Evolutionary conservation across 768 basidiomycete genomes (phyloP).

Genomic region (Boletus fagicola): DNA sequence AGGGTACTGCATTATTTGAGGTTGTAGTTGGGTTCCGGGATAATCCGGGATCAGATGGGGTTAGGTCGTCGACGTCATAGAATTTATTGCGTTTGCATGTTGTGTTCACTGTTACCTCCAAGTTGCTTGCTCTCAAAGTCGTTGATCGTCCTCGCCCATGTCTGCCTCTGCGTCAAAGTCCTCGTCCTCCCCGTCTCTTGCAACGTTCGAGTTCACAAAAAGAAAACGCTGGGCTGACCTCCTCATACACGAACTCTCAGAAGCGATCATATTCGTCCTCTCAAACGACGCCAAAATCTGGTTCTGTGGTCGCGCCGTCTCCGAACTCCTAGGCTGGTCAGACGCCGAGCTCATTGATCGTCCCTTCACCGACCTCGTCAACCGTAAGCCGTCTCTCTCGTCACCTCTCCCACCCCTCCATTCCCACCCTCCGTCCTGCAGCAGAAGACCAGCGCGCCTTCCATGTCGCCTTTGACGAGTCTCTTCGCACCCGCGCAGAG

Average conservation of each 20-base stretch:
- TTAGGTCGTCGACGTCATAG: conserved; percentile 28
- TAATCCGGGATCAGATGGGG: conserved; percentile 10
- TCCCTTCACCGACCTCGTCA: conserved; percentile 62
- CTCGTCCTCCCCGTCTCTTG: background rate
- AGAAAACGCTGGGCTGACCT: conserved; percentile 86
- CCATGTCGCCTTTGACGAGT: conserved; percentile 49
- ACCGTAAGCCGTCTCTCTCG: conserved; percentile 42
- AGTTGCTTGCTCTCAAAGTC: background rate
- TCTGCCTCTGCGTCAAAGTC: conserved; percentile 16
- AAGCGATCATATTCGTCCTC: conserved; percentile 66
- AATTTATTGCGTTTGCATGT: background rate
- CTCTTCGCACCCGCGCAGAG: conserved; percentile 48
- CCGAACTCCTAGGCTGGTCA: conserved; percentile 75
- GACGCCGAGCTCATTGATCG: conserved; percentile 70
- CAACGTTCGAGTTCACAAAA: conserved; percentile 78
- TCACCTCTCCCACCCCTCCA: background rate
- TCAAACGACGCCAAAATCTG: conserved; percentile 61
- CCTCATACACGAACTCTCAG: conserved; percentile 71
- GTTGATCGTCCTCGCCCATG: conserved; percentile 12
- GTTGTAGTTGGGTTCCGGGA: conserved; percentile 1
- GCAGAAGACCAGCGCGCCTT: conserved; percentile 56
- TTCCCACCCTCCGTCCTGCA: conserved; percentile 27
- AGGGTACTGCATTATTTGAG: conserved; percentile 72
- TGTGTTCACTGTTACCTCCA: background rate
- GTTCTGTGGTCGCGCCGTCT: conserved; percentile 66